Conservation (phyloP, 2,329 filamentous ascomycete species). For the Cladophialophora bantiana region DNA sequence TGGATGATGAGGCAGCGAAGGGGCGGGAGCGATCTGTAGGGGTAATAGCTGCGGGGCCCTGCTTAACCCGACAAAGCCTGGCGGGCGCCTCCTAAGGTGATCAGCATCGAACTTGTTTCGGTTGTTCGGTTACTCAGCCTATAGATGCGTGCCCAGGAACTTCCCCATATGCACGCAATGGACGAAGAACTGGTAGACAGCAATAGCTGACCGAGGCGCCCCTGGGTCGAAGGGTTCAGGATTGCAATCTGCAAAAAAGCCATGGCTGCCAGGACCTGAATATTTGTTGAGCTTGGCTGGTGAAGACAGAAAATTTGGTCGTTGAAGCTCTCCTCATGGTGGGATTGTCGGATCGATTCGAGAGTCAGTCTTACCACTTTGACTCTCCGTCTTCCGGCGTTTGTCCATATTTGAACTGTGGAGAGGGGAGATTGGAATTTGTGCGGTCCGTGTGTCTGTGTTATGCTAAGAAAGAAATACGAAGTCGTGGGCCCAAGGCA, state of each 20-base stretch:
- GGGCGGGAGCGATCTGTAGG: conserved; percentile 28
- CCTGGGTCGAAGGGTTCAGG: not conserved
- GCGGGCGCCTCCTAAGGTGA: conserved; percentile 15
- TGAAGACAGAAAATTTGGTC: not conserved
- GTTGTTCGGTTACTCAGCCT: conserved; percentile 22
- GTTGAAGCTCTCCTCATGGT: not conserved
- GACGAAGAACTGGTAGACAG: not conserved
- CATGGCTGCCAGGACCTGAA: not conserved
- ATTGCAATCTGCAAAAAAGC: not conserved
- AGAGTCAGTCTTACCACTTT: conserved; percentile 16
- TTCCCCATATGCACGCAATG: not conserved
- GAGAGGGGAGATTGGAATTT: conserved; percentile 11
- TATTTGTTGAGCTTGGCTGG: not conserved
- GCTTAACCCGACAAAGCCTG: conserved; percentile 18
- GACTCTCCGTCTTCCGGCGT: conserved; percentile 6
- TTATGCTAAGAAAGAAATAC: conserved; percentile 9
- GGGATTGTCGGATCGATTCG: conserved; percentile 8
- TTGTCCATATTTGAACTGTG: conserved; percentile 7
- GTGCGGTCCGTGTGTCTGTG: conserved; percentile 1
- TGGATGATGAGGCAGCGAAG: conserved; percentile 30
- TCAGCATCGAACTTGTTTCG: conserved; percentile 28
- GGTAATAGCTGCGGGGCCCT: conserved; percentile 28
- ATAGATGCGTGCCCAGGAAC: conserved; percentile 11
- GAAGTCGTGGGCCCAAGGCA: not conserved
- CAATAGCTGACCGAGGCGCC: not conserved